Base-by-base conservation (phyloP, 2,329 filamentous ascomycete genomes). In the Diaporthe citrichinensis region DNA sequence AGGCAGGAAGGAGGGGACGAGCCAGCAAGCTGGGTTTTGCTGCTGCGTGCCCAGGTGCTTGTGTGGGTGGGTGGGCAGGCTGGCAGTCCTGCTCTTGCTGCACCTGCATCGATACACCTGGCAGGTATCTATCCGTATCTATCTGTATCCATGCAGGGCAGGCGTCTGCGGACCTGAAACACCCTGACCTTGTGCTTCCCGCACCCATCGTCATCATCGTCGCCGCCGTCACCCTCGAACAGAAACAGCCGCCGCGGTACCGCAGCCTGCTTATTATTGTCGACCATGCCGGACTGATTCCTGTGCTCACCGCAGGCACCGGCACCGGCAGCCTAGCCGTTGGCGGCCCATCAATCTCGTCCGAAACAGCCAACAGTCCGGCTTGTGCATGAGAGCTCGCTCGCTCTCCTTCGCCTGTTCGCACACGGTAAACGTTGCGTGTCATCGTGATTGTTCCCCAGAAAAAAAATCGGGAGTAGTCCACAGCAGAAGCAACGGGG, bases 1-100 rank as follows among this genome's bases (percentile, higher is more conserved):
- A 69, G 65, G 65, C 65, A 69, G 41, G 65, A 69, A 55, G 65
- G 65, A 69, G 65, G 65, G 65, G 65, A 41, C 65, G 65, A 39
- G 49, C 65, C 65, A 53, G 65, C 46, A 69, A 41, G 65, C 49
- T 69, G 65, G 65, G 65, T 69, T 69, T 59, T 59, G 46, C 49
- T 51, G 41, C 41, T 61, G 57, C 17, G 57, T 44, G 36, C 28
- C 10, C 20, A 23, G 28, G 28, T 57, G 55, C 31, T 34, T 25
- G 28, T 36, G 55, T n/a, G 34, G 17, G 28, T 58, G 55, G 7
- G 28, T 10, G 28, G n/a, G 44, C 44, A 20, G 44, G 6, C 44
- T 4, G 44, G 44, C 44, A 23, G 44, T 49, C 44, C 8, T 49
- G 44, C 44, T 49, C 44, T 23, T 49, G 44, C 44, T 31, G 31